phyloP scores from a whole-genome alignment of 2,329 filamentous ascomycete species.

The Cercospora sp. region DNA sequence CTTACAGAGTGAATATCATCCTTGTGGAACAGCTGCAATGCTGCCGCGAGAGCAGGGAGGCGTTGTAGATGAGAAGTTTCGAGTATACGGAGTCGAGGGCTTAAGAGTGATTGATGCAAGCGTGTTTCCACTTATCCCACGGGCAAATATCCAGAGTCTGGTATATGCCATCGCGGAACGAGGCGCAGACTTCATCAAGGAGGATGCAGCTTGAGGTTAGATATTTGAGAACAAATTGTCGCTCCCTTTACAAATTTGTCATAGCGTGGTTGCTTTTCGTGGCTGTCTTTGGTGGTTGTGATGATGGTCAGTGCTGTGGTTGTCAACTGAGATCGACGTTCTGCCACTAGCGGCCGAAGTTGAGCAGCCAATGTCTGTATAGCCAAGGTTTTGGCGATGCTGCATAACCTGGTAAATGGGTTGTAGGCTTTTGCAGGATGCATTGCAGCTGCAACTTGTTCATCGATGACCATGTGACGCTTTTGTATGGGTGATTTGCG shows the following conservation, averaged over 20 bases:
- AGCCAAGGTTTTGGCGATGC: background rate
- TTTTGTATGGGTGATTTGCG: background rate
- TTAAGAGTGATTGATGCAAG: slow-evolving; percentile 31
- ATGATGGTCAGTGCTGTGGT: slow-evolving; percentile 13
- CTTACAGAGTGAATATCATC: slow-evolving; percentile 19
- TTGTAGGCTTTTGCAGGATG: background rate
- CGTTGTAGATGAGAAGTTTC: slow-evolving; percentile 27
- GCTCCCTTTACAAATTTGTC: background rate
- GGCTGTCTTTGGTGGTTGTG: slow-evolving; percentile 2
- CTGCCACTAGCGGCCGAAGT: slow-evolving; percentile 11
- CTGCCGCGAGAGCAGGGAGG: slow-evolving; percentile 21
- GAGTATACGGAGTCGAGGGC: slow-evolving; percentile 23
- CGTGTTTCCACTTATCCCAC: slow-evolving; percentile 23
- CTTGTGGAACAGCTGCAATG: slow-evolving; percentile 23
- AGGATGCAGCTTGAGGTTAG: slow-evolving; percentile 5
- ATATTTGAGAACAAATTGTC: background rate
- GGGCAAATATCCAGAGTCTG: slow-evolving; percentile 26
- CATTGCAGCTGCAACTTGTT: background rate
- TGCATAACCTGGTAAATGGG: background rate
- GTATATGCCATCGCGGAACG: slow-evolving; percentile 30
- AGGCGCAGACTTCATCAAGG: slow-evolving; percentile 20
- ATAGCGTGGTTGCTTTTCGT: slow-evolving; percentile 14
- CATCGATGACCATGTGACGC: background rate
- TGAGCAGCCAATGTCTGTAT: slow-evolving; percentile 4
- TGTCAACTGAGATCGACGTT: slow-evolving; percentile 12